Evolutionary conservation across 23 red algal species (phyloP), one percentile per base, ranked within the genome.

Genomic region (Gracilaria domingensis): DNA sequence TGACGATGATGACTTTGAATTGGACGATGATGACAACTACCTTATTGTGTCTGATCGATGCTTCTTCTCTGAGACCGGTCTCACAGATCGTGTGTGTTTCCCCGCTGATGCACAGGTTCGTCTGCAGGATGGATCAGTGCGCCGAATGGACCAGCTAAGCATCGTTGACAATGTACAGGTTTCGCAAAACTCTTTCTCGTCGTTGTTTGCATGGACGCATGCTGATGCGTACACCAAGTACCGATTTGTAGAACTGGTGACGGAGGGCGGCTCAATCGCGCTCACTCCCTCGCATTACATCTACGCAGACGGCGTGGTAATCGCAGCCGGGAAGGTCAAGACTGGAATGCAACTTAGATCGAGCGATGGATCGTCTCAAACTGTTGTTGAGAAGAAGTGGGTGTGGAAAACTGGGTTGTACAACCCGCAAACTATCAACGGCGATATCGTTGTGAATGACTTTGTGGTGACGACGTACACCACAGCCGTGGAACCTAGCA

Each of bases 141-240:
- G 57, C 25, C 40, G 59, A 37, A 73, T 92, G 37, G 79, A 84
- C 16, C n/a, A 84, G 26, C 8, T 92, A 17, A 45, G 49, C 49
- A 38, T 83, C 20, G 79, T 66, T 60, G 79, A 83, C 30, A 38
- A 51, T 55, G 89, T 84, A 24, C 77, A 82, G 29, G 59, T 82
- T 25, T 74, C 69, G 18, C 36, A 29, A 26, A 60, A 51, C 17
- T 38, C 38, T 9, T 87, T 74, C 47, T 82, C 79, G 36, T 37
- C 79, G 4, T 49, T 92, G 18, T 83, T 92, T 49, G 69, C 75
- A 30, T 84, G 62, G 67, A 72, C 88, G 13, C 88, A 92, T 55
- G 64, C 59, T 17, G 79, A 84, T 67, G 58, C 62, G 32, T 61
- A 78, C 51, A 64, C 69, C 18, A 53, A 25, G 39, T 71, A 77